Percentiles rank a stretch among this genome's conserved stretches.
These are phyloP conservation scores for Cyberlindnera galapagoensis DNA, from an alignment of 805 yeast genomes.

Conservation along the genomic window DNA sequence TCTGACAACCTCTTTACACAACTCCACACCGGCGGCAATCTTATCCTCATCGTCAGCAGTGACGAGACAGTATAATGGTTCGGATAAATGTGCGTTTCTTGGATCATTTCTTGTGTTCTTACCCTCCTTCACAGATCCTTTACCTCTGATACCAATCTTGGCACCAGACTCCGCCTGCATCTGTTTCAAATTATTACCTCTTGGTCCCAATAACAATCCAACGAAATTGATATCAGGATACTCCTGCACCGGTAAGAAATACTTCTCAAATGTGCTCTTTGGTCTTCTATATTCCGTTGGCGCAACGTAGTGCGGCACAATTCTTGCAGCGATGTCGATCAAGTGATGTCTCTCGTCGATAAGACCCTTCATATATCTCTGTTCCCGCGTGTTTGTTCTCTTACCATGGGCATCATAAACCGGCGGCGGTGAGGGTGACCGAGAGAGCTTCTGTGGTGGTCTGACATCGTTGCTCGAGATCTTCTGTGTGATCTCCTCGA, in stretches of 20 bases:
- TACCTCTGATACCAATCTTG: constrained; percentile 83
- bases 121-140: constrained; percentile 94
- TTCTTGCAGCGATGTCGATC: constrained; percentile 66
- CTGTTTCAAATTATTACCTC: constrained; percentile 83
- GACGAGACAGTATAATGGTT: constrained; percentile 83
- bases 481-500: constrained; percentile 70
- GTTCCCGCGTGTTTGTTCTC: constrained; percentile 80
- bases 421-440: constrained; percentile 91
- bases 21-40: constrained; percentile 64
- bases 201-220: constrained; percentile 87
- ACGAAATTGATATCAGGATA: constrained; percentile 91
- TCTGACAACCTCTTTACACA: constrained; percentile 69
- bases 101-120: constrained; percentile 42
- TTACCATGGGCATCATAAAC: constrained; percentile 77
- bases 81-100: constrained; percentile 45
- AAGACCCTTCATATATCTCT: constrained; percentile 48
- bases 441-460: constrained; percentile 41
- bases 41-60: constrained; percentile 78
- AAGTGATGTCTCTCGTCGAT: constrained; percentile 78
- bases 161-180: constrained; percentile 87
- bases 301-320: constrained; percentile 71
- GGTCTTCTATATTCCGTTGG: constrained; percentile 74
- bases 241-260: constrained; percentile 77
- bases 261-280: constrained; percentile 70
- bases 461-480: constrained; percentile 43